Conservation (phyloP, 176 grass and related monocot species). For the Tuctoria greenei region DNA sequence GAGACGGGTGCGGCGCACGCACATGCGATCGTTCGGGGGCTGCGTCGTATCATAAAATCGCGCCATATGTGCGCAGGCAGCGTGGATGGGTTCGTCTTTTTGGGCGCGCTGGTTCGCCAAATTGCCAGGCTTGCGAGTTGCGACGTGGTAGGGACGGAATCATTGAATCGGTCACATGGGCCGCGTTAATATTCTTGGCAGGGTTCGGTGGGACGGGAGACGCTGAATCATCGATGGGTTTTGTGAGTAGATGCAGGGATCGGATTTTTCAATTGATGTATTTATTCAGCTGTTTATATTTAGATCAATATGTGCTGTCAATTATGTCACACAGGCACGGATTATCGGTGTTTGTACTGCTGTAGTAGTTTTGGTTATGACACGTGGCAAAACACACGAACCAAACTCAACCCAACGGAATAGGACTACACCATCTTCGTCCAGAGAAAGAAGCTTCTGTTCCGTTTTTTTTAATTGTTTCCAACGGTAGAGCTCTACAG, state of each 20-base stretch:
- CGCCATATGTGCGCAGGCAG: not conserved
- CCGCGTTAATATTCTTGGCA: conserved; percentile 11
- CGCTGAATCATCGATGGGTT: too few relatives aligned
- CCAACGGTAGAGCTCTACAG: too few relatives aligned
- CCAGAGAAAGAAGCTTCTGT: not conserved
- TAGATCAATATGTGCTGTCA: too few relatives aligned
- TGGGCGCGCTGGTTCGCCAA: not conserved
- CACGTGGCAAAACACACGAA: not conserved
- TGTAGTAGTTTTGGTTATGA: too few relatives aligned
- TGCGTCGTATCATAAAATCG: not conserved
- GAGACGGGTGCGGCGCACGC: not conserved
- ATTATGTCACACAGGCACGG: too few relatives aligned
- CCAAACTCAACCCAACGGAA: not conserved
- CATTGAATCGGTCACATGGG: conserved; percentile 12
- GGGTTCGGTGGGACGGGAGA: not conserved
- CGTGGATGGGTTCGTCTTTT: not conserved
- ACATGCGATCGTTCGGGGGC: conserved; percentile 1
- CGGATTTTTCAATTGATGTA: too few relatives aligned
- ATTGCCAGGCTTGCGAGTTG: not conserved
- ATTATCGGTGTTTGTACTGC: too few relatives aligned
- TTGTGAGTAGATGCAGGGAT: too few relatives aligned
- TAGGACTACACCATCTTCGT: not conserved
- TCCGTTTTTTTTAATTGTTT: not conserved
- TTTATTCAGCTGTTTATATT: too few relatives aligned
- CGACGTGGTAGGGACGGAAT: not conserved